phyloP scores from a whole-genome alignment of 1,284 basidiomycete species.

The Fomitiporia mediterranea region DNA sequence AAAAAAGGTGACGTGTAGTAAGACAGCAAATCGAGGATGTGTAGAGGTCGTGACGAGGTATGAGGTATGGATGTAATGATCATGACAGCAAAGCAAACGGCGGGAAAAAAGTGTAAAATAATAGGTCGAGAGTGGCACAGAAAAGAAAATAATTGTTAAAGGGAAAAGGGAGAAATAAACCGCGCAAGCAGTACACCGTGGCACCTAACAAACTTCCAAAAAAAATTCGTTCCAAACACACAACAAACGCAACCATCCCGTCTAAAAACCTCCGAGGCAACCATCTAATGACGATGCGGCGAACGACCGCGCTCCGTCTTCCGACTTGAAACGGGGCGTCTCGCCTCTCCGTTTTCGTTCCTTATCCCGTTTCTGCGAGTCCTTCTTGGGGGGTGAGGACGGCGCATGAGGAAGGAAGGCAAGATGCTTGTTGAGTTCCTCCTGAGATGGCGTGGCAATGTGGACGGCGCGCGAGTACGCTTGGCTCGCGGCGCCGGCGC shows the following conservation, averaged over 20 bases:
- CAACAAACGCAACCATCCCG: background rate
- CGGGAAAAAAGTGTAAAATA: constrained; percentile 2
- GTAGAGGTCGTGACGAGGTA: constrained; percentile 9
- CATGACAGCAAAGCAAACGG: constrained; percentile 15
- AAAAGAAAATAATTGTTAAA: constrained; percentile 4
- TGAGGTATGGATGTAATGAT: background rate
- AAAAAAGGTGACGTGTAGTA: background rate
- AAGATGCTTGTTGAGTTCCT: constrained; percentile 31
- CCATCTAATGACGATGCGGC: constrained; percentile 33
- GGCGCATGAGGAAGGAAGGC: constrained; percentile 39
- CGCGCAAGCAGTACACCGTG: constrained; percentile 15
- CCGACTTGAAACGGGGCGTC: constrained; percentile 15
- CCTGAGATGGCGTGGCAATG: constrained; percentile 28
- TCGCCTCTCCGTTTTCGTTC: constrained; percentile 20
- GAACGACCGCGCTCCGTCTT: constrained; percentile 29
- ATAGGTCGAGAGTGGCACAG: background rate
- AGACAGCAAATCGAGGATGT: background rate
- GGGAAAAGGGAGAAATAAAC: background rate
- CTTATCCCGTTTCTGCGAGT: constrained; percentile 25
- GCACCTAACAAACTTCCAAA: constrained; percentile 15
- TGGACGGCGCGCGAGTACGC: constrained; percentile 19
- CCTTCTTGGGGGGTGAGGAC: constrained; percentile 22
- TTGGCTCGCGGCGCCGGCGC: constrained; percentile 13
- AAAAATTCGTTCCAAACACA: background rate
- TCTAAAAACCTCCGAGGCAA: constrained; percentile 44